Evolutionary conservation across 208 protist genomes (phyloP).

Genomic region (Acanthamoeba sp.): DNA sequence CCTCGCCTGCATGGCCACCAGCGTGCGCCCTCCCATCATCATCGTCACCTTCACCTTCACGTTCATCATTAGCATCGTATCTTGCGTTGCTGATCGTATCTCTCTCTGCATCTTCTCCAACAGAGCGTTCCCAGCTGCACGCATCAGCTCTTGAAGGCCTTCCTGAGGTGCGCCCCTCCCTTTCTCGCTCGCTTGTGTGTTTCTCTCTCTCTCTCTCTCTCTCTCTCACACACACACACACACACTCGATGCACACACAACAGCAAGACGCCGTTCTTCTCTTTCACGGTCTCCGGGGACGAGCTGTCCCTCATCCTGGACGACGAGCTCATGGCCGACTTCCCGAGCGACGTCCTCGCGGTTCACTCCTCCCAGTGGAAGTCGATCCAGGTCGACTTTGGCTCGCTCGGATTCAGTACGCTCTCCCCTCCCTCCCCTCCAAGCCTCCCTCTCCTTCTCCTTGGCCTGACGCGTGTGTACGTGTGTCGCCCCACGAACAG

Average conservation of each 20-base stretch:
- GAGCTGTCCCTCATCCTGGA: constrained; percentile 69
- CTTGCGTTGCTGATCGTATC: background rate
- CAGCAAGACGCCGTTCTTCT: constrained; percentile 70
- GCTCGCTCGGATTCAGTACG: constrained; percentile 41
- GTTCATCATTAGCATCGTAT: background rate
- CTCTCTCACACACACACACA: too few relatives aligned
- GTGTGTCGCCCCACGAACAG: background rate
- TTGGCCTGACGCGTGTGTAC: too few relatives aligned
- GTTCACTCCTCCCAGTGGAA: constrained; percentile 40
- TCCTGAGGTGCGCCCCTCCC: background rate
- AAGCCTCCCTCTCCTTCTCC: background rate
- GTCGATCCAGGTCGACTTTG: constrained; percentile 60
- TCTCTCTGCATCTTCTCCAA: background rate
- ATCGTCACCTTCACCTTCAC: background rate
- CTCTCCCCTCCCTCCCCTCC: background rate
- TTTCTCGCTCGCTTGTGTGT: background rate
- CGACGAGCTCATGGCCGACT: constrained; percentile 64
- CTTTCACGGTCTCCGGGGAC: constrained; percentile 42
- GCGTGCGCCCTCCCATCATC: background rate
- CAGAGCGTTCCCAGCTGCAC: constrained; percentile 20
- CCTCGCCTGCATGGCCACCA: constrained; percentile 29
- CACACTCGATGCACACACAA: too few relatives aligned
- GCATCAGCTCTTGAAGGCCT: constrained; percentile 56
- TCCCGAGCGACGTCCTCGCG: background rate
- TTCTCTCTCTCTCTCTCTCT: background rate